These are phyloP conservation scores for Erodium moschatum DNA, from an alignment of 441 rosid species.

Conservation along the genomic window DNA sequence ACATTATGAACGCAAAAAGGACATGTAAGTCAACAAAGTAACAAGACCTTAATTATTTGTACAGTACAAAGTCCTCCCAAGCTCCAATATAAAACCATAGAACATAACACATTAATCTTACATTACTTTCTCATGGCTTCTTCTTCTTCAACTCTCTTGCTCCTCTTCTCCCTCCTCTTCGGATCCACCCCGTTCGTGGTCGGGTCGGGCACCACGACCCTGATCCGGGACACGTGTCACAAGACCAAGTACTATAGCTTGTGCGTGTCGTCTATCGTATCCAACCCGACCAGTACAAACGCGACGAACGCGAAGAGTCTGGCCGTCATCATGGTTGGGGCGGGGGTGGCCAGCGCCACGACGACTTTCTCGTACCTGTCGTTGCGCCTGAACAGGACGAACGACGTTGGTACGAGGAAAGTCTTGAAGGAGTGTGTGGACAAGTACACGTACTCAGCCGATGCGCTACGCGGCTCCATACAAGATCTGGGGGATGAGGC, in stretches of 20 bases:
- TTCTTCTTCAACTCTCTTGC: neutral
- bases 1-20: too few species aligned
- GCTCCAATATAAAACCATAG: too few species aligned
- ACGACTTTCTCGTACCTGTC: conserved; percentile 55
- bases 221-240: conserved; percentile 59
- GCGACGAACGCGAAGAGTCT: conserved; percentile 54
- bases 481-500: conserved; percentile 43
- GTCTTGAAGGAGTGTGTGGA: conserved; percentile 53
- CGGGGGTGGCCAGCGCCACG: conserved; percentile 60
- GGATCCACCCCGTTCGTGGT: neutral
- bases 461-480: conserved; percentile 41
- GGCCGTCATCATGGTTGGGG: conserved; percentile 48
- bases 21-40: neutral
- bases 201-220: neutral
- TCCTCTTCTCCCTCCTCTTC: neutral
- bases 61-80: too few species aligned
- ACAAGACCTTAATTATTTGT: neutral
- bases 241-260: conserved; percentile 53
- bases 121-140: neutral
- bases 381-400: conserved; percentile 24
- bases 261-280: conserved; percentile 61
- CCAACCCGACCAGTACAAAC: conserved; percentile 46
- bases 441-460: conserved; percentile 51
- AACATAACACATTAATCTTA: neutral
- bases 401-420: conserved; percentile 29